Conservation (phyloP, 2,329 filamentous ascomycete species). For the Alternaria sp. region DNA sequence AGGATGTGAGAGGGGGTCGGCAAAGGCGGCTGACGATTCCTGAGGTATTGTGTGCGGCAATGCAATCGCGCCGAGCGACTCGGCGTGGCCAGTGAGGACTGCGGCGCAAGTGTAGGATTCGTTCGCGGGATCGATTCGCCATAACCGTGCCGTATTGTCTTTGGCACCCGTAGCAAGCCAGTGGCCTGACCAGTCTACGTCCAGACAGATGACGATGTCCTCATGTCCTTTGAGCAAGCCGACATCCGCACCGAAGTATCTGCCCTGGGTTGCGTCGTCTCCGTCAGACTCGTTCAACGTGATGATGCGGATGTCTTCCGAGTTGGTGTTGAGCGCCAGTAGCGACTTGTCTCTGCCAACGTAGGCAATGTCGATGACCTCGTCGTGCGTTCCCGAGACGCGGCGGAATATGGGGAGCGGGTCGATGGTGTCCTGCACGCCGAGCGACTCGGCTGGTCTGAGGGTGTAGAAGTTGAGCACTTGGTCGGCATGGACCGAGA, state of each 20-base stretch:
- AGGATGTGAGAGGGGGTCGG: slow-evolving; percentile 77
- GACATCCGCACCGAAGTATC: slow-evolving; percentile 89
- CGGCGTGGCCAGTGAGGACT: slow-evolving; percentile 87
- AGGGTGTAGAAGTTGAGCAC: slow-evolving; percentile 78
- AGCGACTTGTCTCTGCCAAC: slow-evolving; percentile 80
- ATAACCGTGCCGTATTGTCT: slow-evolving; percentile 91
- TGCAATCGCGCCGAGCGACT: slow-evolving; percentile 89
- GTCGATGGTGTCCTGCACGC: slow-evolving; percentile 57
- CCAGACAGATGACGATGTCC: slow-evolving; percentile 93
- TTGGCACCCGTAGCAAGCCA: slow-evolving; percentile 97
- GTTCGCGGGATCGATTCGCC: slow-evolving; percentile 80
- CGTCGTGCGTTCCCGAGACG: slow-evolving; percentile 95
- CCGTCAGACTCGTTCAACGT: slow-evolving; percentile 61
- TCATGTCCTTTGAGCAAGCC: slow-evolving; percentile 86
- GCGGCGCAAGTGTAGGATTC: slow-evolving; percentile 80
- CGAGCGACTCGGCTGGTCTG: slow-evolving; percentile 49
- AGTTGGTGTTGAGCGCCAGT: slow-evolving; percentile 91
- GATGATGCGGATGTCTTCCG: slow-evolving; percentile 88
- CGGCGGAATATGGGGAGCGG: slow-evolving; percentile 70
- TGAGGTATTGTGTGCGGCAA: slow-evolving; percentile 74
- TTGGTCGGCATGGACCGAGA: slow-evolving; percentile 88
- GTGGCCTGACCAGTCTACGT: slow-evolving; percentile 94
- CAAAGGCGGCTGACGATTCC: slow-evolving; percentile 71
- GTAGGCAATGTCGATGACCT: slow-evolving; percentile 93
- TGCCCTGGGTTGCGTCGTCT: slow-evolving; percentile 40